Evolutionary conservation across 73 alveolate species (phyloP).

Genomic region (Stentor coeruleus): DNA sequence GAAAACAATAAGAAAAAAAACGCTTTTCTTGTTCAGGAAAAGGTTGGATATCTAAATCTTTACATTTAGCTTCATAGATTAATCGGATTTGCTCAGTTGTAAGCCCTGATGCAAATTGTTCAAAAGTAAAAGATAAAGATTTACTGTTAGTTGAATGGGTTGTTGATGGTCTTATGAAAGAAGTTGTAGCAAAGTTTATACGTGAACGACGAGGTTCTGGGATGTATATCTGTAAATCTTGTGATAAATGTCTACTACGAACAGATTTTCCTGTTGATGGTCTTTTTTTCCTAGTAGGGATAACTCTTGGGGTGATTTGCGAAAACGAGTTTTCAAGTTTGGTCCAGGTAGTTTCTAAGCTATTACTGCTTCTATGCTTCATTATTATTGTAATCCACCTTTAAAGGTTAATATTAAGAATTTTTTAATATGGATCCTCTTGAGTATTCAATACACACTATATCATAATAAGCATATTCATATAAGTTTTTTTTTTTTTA

Average conservation of each 20-base stretch:
- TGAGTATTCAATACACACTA: too few relatives aligned
- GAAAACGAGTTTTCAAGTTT: background rate
- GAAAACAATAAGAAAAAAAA: background rate
- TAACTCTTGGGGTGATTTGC: background rate
- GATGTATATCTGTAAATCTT: background rate
- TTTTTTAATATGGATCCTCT: too few relatives aligned
- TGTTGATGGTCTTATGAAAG: background rate
- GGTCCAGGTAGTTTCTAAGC: slow-evolving; percentile 9
- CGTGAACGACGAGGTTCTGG: background rate
- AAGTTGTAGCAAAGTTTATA: too few relatives aligned
- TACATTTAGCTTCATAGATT: slow-evolving; percentile 17
- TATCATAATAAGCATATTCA: too few relatives aligned
- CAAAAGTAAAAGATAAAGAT: background rate
- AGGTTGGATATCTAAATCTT: background rate
- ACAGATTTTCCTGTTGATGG: background rate
- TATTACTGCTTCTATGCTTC: too few relatives aligned
- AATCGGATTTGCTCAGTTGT: background rate
- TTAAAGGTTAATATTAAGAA: too few relatives aligned
- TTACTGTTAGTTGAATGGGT: background rate
- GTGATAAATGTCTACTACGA: background rate
- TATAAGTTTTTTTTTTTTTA: too few relatives aligned
- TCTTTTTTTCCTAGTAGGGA: background rate
- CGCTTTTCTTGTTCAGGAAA: background rate
- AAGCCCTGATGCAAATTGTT: background rate
- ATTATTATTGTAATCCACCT: too few relatives aligned